Evolutionary conservation across 306 rosid species (phyloP), one percentile per base, ranked within the genome.

Genomic region (Rubus parviflorus): DNA sequence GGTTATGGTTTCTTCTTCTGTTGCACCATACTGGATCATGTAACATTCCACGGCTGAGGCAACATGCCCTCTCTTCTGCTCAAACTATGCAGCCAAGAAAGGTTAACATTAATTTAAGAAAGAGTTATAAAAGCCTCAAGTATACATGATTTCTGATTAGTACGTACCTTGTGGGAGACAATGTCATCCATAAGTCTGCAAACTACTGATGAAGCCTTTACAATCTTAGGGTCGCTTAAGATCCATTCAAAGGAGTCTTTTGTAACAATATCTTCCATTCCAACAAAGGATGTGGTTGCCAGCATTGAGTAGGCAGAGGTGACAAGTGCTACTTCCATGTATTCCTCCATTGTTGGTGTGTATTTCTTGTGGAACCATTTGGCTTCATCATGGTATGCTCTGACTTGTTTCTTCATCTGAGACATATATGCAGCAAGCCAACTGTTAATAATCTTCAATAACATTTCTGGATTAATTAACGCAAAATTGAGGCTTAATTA

Each of bases 151-250:
- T 30, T 30, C 35, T 30, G 35, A n/a, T 30, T 30, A 30, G n/a
- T 30, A 30, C 1, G 17, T 83, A 82, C 89, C 84, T 85, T 73
- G 13, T 68, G 77, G 23, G 87, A 73, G 4, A 75, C 84, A 3
- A 85, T 81, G 71, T 88, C 91, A 22, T 85, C 83, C 89, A 80
- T 85, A 63, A 85, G 80, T 69, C 87, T 77, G 8, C 80, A 41
- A 72, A 87, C 8, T 0, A 72, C 14, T 3, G 75, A 7, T 25
- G 83, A 23, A 52, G 82, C 85, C 53, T 8, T 49, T 2, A 84
- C 25, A 9, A 82, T 63, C 47, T 81, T 82, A 11, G 91, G 84
- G 37, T 42, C 14, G 25, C 61, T 72, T 22, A 71, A 48, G 0
- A 72, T 48, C 86, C 91, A 87, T 13, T 85, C 70, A n/a, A 87